Evolutionary conservation across 1,284 basidiomycete species (phyloP).

Genomic region (Lentinus polychrous): DNA sequence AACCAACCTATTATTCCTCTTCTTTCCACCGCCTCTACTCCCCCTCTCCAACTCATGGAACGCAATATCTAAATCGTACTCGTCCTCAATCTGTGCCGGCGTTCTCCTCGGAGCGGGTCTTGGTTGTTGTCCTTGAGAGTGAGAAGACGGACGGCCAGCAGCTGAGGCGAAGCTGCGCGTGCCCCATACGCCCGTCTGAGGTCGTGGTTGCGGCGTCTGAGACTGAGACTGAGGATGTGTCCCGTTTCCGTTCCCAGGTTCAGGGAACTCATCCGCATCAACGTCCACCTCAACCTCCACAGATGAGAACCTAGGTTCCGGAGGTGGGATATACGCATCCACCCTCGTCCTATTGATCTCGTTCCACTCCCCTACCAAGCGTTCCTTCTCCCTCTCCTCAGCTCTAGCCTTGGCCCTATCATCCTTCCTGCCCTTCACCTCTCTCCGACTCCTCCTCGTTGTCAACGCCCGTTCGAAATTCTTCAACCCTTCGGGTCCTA

Average conservation of each 20-base stretch:
- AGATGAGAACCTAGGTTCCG: conserved; percentile 11
- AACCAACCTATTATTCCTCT: conserved; percentile 58
- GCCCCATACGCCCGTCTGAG: conserved; percentile 65
- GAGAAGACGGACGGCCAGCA: conserved; percentile 25
- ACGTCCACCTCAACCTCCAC: conserved; percentile 20
- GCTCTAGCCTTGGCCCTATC: conserved; percentile 73
- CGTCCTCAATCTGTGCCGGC: conserved; percentile 36
- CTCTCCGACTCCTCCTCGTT: conserved; percentile 66
- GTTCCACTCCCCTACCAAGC: conserved; percentile 23
- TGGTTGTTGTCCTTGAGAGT: background rate
- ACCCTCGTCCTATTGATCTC: conserved; percentile 13
- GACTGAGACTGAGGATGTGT: conserved; percentile 7
- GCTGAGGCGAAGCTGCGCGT: conserved; percentile 73
- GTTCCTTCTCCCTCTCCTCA: conserved; percentile 69
- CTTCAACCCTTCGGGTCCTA: conserved; percentile 65
- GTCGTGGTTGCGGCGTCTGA: conserved; percentile 18
- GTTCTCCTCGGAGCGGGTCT: conserved; percentile 11
- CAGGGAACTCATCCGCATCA: conserved; percentile 10
- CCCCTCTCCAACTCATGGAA: conserved; percentile 73
- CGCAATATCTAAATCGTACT: conserved; percentile 73
- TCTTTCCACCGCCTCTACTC: conserved; percentile 40
- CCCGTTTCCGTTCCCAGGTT: conserved; percentile 13
- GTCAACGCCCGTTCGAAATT: conserved; percentile 78
- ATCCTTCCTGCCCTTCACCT: conserved; percentile 76
- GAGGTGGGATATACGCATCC: conserved; percentile 16